Base-by-base conservation (phyloP, 2,329 filamentous ascomycete genomes). In the Nemania diffusa region DNA sequence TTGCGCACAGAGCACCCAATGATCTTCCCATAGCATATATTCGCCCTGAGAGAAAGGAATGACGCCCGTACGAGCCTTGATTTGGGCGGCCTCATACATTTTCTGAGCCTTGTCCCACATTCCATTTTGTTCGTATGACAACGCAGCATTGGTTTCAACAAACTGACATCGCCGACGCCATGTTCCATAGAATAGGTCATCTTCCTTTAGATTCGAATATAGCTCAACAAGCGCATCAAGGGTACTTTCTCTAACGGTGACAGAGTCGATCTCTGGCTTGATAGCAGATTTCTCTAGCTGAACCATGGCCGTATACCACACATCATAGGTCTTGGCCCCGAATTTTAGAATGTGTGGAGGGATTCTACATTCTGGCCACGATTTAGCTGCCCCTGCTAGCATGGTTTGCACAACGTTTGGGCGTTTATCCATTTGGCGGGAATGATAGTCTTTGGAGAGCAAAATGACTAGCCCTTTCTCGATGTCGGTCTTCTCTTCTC, bases 81-180 rank as follows among this genome's bases (percentile, higher is more conserved):
- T 93, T 79, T 99, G 97, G 0, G 97, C 96, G 63, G 91, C 91
- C 79, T 99, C 96, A 79, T 98, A 99, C 83, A 97, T 91, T 76
- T 92, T 92, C 81, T 99, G 97, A 0, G 97, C 94, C 81, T 98
- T 98, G 75, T 99, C 96, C 97, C 96, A 99, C 88, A 98, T 97
- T 55, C 96, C 96, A 74, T 97, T 97, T 78, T 99, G 97, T 81
- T 99, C 97, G 74, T 97, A 99, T 0, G 96, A 99, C 7, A 99
- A 84, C 1, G 94, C 96, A 15, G 96, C 93, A 77, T 99, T 99
- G 8, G 94, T 98, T 83, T 99, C 97, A 5, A 99, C 92, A 76
- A 97, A 99, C 72, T 97, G 93, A 78, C 94, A 97, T 52, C 96
- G 90, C 64, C 96, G 90, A 66, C 96, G 90, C 96, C 96, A 99